Conservation (phyloP, 2,329 filamentous ascomycete species). For the Fusarium nelsonii region DNA sequence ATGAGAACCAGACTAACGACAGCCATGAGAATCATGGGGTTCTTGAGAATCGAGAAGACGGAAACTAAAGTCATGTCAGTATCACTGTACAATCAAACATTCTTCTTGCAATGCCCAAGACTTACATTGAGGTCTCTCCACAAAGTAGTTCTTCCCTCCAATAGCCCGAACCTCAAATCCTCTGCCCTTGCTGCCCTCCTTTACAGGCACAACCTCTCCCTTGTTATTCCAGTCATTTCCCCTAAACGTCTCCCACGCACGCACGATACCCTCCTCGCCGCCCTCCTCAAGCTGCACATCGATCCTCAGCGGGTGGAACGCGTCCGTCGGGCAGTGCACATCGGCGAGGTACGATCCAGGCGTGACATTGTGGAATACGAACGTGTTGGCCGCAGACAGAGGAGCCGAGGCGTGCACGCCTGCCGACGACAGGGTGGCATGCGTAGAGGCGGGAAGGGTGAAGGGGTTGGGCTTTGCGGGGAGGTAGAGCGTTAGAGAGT, state of each 20-base stretch:
- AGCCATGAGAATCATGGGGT: slow-evolving; percentile 96
- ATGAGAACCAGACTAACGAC: slow-evolving; percentile 85
- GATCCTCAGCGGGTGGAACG: slow-evolving; percentile 83
- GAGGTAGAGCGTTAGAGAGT: slow-evolving; percentile 60
- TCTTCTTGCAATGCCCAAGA: slow-evolving; percentile 40
- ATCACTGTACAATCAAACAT: background rate
- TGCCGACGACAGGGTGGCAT: slow-evolving; percentile 68
- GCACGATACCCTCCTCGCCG: slow-evolving; percentile 58
- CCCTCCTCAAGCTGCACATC: slow-evolving; percentile 66
- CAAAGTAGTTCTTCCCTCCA: slow-evolving; percentile 79
- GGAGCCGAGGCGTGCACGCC: slow-evolving; percentile 64
- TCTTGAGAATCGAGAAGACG: slow-evolving; percentile 86
- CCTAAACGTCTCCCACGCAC: slow-evolving; percentile 85
- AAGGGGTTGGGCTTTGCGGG: slow-evolving; percentile 63
- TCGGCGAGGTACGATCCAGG: slow-evolving; percentile 84
- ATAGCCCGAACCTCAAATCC: slow-evolving; percentile 72
- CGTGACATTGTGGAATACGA: slow-evolving; percentile 80
- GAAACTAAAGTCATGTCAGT: slow-evolving; percentile 68
- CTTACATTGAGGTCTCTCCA: slow-evolving; percentile 81
- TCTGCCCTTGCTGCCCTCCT: slow-evolving; percentile 52
- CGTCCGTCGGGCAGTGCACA: slow-evolving; percentile 78
- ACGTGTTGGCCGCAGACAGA: slow-evolving; percentile 75
- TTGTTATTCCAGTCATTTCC: slow-evolving; percentile 92
- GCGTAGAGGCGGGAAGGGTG: slow-evolving; percentile 73
- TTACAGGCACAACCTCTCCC: slow-evolving; percentile 70